Evolutionary conservation across 805 yeast genomes (phyloP), one percentile per base, ranked within the genome.

Genomic region (Cyberlindnera euphorbiae): DNA sequence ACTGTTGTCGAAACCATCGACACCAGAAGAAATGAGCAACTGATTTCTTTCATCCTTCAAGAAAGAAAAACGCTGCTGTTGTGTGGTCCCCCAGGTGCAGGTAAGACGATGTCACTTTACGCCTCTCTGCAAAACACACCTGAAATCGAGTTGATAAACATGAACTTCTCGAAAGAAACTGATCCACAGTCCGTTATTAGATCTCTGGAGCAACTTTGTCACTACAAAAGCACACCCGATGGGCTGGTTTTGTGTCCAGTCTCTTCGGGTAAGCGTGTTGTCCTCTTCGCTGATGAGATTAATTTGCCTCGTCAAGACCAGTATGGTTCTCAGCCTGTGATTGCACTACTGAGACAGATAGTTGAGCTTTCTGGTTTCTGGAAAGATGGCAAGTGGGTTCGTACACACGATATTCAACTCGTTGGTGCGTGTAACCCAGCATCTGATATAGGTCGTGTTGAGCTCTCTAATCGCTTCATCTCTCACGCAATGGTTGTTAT

Each of bases 341-440:
- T 86, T 9, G 68, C 82, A 1, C 73, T 89, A 27, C 51, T 90
- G 40, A 72, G 97, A 30, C 90, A 85, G 48, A 51, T 90, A 52
- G 62, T 85, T 6, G 90, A 82, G 45, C 71, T 71, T 15, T 56
- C 64, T 1, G 96, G 97, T 0, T 90, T 87, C 53, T 87, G 95
- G 93, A 67, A 75, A 33, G 75, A 74, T 19, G 65, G 68, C 31
- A 67, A 67, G 17, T 90, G 96, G 95, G 76, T 89, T 2, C 45
- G 63, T 0, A 41, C 87, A 8, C 63, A 68, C 13, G 69, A 78
- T 30, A 66, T 90, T 18, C 94, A 83, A 51, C 69, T 90, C 60
- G 93, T 88, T n/a, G 97, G 94, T 8, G 97, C 97, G 0, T 90
- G 97, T 56, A 90, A 90, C 52, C 93, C 96, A 1, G 80, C 96